A percentile compares a stretch with the other conserved stretches of the same genome.
phyloP scores from a whole-genome alignment of 2,329 filamentous ascomycete species.

The Coniella lustricola region DNA sequence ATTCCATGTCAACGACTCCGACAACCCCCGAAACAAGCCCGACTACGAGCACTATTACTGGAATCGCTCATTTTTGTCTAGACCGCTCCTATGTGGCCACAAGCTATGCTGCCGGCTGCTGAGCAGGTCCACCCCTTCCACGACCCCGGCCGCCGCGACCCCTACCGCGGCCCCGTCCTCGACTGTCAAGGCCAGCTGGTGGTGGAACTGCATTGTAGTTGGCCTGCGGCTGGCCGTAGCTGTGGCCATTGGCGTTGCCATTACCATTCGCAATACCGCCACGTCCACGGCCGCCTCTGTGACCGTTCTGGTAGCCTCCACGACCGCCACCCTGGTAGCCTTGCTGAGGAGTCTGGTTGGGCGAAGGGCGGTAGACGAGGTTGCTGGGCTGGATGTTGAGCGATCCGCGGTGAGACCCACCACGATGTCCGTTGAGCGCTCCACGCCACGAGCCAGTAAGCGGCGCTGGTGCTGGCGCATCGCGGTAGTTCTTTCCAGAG shows the following conservation, averaged over 20 bases:
- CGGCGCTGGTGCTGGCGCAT: slow-evolving; percentile 47
- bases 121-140: slow-evolving; percentile 10
- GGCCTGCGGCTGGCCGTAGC: slow-evolving; percentile 12
- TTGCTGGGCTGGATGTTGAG: slow-evolving; percentile 42
- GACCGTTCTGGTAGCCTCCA: slow-evolving; percentile 15
- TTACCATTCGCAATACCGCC: slow-evolving; percentile 9
- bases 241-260: slow-evolving; percentile 16
- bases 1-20: too few species aligned
- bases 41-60: too few species aligned
- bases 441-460: slow-evolving; percentile 53
- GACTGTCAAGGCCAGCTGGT: slow-evolving; percentile 46
- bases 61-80: background rate
- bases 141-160: slow-evolving; percentile 16
- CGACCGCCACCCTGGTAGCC: slow-evolving; percentile 16
- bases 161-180: slow-evolving; percentile 33
- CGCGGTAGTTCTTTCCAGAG: slow-evolving; percentile 53
- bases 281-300: slow-evolving; percentile 25
- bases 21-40: too few species aligned
- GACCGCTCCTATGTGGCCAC: background rate
- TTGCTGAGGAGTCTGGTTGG: slow-evolving; percentile 22
- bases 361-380: slow-evolving; percentile 41
- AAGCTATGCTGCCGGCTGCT: slow-evolving; percentile 8
- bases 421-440: slow-evolving; percentile 41
- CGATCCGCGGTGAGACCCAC: slow-evolving; percentile 22
- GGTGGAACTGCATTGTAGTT: slow-evolving; percentile 53